phyloP scores from a whole-genome alignment of 2,329 filamentous ascomycete genomes.

The Ceratocystis albifundus region DNA sequence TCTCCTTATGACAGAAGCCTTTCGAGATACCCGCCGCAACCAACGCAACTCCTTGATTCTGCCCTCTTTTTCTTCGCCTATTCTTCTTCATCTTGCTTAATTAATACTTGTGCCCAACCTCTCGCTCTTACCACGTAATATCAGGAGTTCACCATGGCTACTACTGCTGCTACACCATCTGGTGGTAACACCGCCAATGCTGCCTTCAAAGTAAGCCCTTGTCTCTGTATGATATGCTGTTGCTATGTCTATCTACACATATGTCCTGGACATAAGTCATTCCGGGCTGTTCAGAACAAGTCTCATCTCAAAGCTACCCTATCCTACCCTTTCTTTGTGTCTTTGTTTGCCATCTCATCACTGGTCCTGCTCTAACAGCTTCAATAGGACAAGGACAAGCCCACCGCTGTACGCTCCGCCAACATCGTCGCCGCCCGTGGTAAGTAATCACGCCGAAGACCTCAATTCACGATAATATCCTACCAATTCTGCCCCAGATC shows the following conservation, averaged over 20 bases:
- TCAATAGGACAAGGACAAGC: constrained; percentile 83
- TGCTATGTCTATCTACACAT: no score
- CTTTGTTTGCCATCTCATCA: background rate
- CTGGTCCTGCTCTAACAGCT: constrained; percentile 28
- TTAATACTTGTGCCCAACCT: background rate
- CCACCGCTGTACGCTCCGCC: constrained; percentile 84
- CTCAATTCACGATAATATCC: background rate
- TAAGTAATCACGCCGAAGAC: constrained; percentile 32
- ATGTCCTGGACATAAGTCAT: no score
- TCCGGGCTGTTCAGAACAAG: no score
- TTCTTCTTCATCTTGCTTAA: background rate
- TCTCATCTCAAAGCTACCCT: no score
- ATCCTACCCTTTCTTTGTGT: no score
- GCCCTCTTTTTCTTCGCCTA: constrained; percentile 8
- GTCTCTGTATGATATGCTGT: background rate
- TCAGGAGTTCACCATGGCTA: constrained; percentile 19
- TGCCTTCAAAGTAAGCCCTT: constrained; percentile 43
- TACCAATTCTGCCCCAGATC: background rate
- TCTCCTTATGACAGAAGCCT: constrained; percentile 26
- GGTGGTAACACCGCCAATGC: constrained; percentile 38
- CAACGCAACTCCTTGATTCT: background rate
- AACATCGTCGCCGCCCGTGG: constrained; percentile 97
- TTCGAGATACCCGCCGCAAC: constrained; percentile 26
- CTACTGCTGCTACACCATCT: constrained; percentile 23
- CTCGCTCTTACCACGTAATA: background rate